Conservation (phyloP, 495 filamentous ascomycete genomes). For the Lichina pygmaea region DNA sequence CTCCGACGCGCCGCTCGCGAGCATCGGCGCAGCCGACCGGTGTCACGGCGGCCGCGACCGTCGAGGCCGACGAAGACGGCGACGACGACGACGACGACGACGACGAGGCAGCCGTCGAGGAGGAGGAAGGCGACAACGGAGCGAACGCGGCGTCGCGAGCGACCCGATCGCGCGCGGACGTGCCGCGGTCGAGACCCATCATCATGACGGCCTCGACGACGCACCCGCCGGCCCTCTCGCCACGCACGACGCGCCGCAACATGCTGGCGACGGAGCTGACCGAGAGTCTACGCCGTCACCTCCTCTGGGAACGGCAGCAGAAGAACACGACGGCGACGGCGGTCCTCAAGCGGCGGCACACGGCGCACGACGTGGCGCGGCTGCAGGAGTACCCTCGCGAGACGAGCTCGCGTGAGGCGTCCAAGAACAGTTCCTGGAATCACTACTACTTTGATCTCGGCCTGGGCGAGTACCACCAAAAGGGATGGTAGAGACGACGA, state of each 20-base stretch:
- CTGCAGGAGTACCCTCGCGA: slow-evolving; percentile 40
- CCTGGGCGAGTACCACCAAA: slow-evolving; percentile 4
- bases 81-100: not conserved
- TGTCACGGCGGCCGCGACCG: not conserved
- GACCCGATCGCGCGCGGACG: slow-evolving; percentile 19
- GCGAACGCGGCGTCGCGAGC: not conserved
- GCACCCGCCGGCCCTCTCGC: slow-evolving; percentile 46
- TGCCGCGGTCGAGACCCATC: slow-evolving; percentile 68
- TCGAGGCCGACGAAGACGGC: not conserved
- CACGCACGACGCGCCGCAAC: slow-evolving; percentile 77
- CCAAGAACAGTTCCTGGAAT: slow-evolving; percentile 4
- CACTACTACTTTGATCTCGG: slow-evolving; percentile 3
- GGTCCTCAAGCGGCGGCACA: slow-evolving; percentile 74
- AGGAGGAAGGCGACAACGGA: not conserved
- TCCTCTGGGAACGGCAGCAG: slow-evolving; percentile 73
- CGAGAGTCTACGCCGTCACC: slow-evolving; percentile 46
- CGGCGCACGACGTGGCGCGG: slow-evolving; percentile 66
- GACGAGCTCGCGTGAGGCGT: slow-evolving; percentile 1
- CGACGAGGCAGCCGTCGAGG: not conserved
- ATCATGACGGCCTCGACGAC: slow-evolving; percentile 47
- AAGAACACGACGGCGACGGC: slow-evolving; percentile 68
- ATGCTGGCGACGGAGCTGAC: slow-evolving; percentile 91
- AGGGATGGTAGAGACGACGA: slow-evolving; percentile 2
- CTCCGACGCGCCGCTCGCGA: slow-evolving; percentile 19
- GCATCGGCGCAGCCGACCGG: not conserved